Conservation (phyloP, 202 grass and related monocot genomes). For the Musa balbisiana region DNA sequence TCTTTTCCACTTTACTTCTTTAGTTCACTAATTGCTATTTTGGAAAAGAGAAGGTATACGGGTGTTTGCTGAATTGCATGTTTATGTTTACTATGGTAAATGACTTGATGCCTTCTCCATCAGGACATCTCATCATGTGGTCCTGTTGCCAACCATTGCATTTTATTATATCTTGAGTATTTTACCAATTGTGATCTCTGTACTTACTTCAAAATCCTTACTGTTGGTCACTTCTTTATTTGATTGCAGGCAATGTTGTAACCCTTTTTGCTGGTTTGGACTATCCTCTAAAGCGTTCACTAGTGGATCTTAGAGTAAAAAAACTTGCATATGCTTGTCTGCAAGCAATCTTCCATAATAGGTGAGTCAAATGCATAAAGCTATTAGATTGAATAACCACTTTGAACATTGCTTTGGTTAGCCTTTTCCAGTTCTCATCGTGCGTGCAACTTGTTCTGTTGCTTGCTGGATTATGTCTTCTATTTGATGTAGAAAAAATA, state of each 20-base stretch:
- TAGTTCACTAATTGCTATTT: neutral
- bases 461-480: neutral
- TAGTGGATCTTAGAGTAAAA: slow-evolving; percentile 65
- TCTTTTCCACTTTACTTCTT: neutral
- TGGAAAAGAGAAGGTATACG: neutral
- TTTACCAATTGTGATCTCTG: too few relatives aligned
- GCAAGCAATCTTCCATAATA: slow-evolving; percentile 64
- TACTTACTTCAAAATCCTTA: slow-evolving; percentile 11
- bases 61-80: neutral
- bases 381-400: neutral
- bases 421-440: neutral
- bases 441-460: neutral
- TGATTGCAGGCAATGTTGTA: slow-evolving; percentile 55
- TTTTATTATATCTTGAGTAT: too few relatives aligned
- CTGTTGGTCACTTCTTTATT: slow-evolving; percentile 20
- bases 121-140: too few relatives aligned
- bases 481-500: neutral
- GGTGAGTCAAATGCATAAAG: slow-evolving; percentile 27
- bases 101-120: too few relatives aligned
- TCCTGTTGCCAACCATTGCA: too few relatives aligned
- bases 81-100: too few relatives aligned
- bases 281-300: slow-evolving; percentile 40
- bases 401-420: neutral
- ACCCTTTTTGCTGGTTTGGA: slow-evolving; percentile 58
- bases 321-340: slow-evolving; percentile 66